A percentile compares a stretch with the other conserved stretches of the same genome.
Evolutionary conservation across 1,284 basidiomycete species (phyloP).

Genomic region (Trametes pubescens): DNA sequence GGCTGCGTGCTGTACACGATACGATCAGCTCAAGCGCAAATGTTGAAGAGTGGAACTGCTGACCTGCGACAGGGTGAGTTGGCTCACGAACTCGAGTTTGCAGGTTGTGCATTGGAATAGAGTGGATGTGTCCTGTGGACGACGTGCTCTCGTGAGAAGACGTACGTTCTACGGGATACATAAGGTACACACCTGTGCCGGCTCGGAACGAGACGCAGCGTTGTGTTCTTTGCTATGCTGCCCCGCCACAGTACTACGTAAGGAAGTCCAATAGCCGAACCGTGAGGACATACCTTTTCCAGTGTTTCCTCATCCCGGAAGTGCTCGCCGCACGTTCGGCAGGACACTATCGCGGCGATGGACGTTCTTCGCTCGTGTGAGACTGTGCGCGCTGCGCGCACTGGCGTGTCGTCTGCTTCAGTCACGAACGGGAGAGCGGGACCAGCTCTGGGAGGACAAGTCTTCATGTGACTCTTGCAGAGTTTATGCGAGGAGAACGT

Average conservation of each 20-base stretch:
- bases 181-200: not conserved
- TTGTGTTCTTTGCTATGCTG: constrained; percentile 4
- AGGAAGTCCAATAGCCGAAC: not conserved
- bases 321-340: constrained; percentile 1
- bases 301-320: constrained; percentile 6
- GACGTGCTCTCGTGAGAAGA: not conserved
- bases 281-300: not conserved
- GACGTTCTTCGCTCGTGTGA: not conserved
- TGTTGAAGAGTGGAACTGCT: not conserved
- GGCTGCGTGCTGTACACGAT: not conserved
- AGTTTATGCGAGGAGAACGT: not conserved
- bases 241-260: not conserved
- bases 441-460: not conserved
- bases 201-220: not conserved
- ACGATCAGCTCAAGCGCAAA: not conserved
- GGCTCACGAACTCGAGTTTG: constrained; percentile 10
- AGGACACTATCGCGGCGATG: constrained; percentile 7
- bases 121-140: no score
- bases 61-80: not conserved
- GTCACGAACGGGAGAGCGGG: not conserved
- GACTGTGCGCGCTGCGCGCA: not conserved
- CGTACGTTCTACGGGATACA: not conserved
- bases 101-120: not conserved
- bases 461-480: constrained; percentile 3
- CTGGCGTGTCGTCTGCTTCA: not conserved